A percentile compares a stretch with the other conserved stretches of the same genome.
Conservation (phyloP, 805 yeast species). For the Schwanniomyces polymorphus region DNA sequence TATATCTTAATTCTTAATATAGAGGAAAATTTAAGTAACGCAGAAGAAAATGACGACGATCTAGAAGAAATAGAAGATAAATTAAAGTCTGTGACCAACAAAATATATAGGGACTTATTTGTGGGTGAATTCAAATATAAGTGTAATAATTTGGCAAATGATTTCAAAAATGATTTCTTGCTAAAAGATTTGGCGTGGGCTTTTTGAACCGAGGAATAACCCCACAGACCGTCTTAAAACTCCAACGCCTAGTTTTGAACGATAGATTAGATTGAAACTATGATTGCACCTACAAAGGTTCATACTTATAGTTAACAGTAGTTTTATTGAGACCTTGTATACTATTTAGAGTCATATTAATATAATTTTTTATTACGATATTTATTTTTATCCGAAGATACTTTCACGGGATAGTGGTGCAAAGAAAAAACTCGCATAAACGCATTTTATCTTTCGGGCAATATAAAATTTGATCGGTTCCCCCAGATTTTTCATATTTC, state of each 20-base stretch:
- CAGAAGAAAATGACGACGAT: slow-evolving; percentile 24
- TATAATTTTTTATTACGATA: background rate
- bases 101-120: slow-evolving; percentile 39
- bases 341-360: too few species aligned
- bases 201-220: slow-evolving; percentile 7
- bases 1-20: slow-evolving; percentile 29
- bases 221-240: slow-evolving; percentile 1
- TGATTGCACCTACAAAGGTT: too few species aligned
- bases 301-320: too few species aligned
- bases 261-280: too few species aligned
- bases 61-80: slow-evolving; percentile 22
- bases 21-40: slow-evolving; percentile 9
- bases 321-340: too few species aligned
- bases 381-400: background rate
- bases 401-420: background rate
- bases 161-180: slow-evolving; percentile 53
- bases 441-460: background rate
- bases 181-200: slow-evolving; percentile 39
- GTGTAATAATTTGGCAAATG: slow-evolving; percentile 46
- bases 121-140: slow-evolving; percentile 43
- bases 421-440: background rate
- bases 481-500: background rate
- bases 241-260: background rate
- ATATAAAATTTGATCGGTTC: background rate
- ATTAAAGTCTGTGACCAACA: slow-evolving; percentile 38